Conservation (phyloP, 768 basidiomycete species). For the Fistulinella prunicolor region DNA sequence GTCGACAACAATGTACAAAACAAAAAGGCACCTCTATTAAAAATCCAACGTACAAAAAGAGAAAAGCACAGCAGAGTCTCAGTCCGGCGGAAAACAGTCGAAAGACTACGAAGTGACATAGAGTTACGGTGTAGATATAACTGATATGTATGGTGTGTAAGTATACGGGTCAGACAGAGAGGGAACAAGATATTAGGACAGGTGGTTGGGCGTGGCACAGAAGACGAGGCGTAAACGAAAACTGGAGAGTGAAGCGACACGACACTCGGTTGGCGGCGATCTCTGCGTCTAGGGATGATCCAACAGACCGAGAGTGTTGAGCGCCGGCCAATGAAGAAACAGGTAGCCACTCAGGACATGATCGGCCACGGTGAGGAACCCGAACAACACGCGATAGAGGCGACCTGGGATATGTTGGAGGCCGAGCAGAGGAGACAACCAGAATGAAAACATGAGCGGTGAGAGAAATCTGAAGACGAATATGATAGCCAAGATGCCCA, state of each 20-base stretch:
- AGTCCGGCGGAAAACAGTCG: background rate
- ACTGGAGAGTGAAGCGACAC: background rate
- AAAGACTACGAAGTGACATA: conserved; percentile 21
- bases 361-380: conserved; percentile 11
- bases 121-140: conserved; percentile 25
- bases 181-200: conserved; percentile 22
- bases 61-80: background rate
- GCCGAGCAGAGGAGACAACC: conserved; percentile 17
- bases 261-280: conserved; percentile 4
- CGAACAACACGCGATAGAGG: background rate
- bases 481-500: conserved; percentile 31
- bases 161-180: conserved; percentile 11
- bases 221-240: background rate
- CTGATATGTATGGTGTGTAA: conserved; percentile 15
- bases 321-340: background rate
- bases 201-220: conserved; percentile 1
- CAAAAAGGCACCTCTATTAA: too few relatives aligned
- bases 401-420: conserved; percentile 36
- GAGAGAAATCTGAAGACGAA: conserved; percentile 11
- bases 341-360: background rate
- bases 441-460: conserved; percentile 10
- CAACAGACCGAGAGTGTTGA: conserved; percentile 4
- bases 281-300: conserved; percentile 20
- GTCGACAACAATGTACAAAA: too few relatives aligned
- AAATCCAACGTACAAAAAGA: too few relatives aligned